Conservation (phyloP, 345 rosid species). For the Geranium brycei region DNA sequence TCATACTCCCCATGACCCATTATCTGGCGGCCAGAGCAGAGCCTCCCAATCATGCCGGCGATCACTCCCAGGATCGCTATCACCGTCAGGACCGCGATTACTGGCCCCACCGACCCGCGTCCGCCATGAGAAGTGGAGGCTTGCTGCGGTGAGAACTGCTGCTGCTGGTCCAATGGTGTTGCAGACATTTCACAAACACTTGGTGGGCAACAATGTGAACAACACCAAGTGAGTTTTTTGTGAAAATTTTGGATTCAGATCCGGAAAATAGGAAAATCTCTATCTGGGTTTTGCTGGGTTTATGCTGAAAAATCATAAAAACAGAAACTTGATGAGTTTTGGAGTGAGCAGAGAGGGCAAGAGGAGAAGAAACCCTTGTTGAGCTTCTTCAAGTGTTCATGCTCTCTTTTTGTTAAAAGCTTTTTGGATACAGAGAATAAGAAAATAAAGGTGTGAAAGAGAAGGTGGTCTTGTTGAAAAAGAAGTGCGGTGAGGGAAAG, state of each 20-base stretch:
- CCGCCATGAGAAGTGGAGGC: slow-evolving; percentile 9
- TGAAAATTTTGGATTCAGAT: not conserved
- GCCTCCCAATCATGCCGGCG: slow-evolving; percentile 52
- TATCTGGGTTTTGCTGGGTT: not conserved
- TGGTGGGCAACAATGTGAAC: not conserved
- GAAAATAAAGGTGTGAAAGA: no score
- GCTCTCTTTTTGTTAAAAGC: no score
- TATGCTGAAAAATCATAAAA: not conserved
- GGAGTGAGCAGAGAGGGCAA: not conserved
- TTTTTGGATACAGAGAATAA: not conserved
- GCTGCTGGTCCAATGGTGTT: slow-evolving; percentile 13
- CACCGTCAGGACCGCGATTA: slow-evolving; percentile 54
- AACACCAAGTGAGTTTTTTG: no score
- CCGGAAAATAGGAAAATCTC: not conserved
- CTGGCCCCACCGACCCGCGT: slow-evolving; percentile 47
- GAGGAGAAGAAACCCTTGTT: not conserved
- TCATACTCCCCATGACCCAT: slow-evolving; percentile 44
- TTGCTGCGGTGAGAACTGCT: slow-evolving; percentile 21
- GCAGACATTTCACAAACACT: slow-evolving; percentile 20
- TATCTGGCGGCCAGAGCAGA: slow-evolving; percentile 45
- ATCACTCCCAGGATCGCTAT: slow-evolving; percentile 43
- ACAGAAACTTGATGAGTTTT: not conserved
- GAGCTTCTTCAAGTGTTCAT: not conserved
- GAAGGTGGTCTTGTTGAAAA: no score
- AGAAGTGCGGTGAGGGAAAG: not conserved